Percentiles rank a stretch among this genome's conserved stretches.
Conservation (phyloP, 2,329 filamentous ascomycete species). For the Neodidymelliopsis sp. region DNA sequence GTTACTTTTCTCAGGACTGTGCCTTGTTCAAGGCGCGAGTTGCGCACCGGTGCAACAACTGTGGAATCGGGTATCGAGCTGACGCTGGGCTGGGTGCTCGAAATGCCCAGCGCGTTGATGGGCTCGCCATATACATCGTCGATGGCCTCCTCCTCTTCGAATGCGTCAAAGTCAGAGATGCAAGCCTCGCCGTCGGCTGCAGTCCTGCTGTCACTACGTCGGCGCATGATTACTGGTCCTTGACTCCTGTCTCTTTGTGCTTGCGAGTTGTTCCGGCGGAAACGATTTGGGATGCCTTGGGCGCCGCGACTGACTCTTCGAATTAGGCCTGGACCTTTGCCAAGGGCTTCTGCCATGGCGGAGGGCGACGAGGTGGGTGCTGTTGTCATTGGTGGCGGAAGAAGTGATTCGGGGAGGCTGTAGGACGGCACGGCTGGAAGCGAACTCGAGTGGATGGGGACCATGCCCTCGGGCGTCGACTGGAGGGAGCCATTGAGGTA, state of each 20-base stretch:
- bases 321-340: slow-evolving; percentile 74
- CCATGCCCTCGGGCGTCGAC: slow-evolving; percentile 70
- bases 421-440: slow-evolving; percentile 59
- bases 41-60: slow-evolving; percentile 74
- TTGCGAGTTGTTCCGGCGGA: slow-evolving; percentile 79
- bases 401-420: slow-evolving; percentile 76
- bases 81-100: slow-evolving; percentile 36
- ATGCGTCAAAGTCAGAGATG: slow-evolving; percentile 58
- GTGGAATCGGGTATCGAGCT: slow-evolving; percentile 52
- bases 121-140: slow-evolving; percentile 54
- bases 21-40: slow-evolving; percentile 78
- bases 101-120: slow-evolving; percentile 54
- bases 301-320: slow-evolving; percentile 85
- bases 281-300: slow-evolving; percentile 70
- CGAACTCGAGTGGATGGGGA: slow-evolving; percentile 63
- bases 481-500: slow-evolving; percentile 68
- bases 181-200: slow-evolving; percentile 60
- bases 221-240: slow-evolving; percentile 85
- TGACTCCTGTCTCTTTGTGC: slow-evolving; percentile 83
- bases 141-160: slow-evolving; percentile 60
- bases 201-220: slow-evolving; percentile 88
- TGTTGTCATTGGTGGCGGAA: slow-evolving; percentile 61
- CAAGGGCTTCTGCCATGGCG: slow-evolving; percentile 69
- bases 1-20: slow-evolving; percentile 83
- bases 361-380: slow-evolving; percentile 54